phyloP scores from a whole-genome alignment of 768 basidiomycete species.

The Hypsizygus marmoreus region DNA sequence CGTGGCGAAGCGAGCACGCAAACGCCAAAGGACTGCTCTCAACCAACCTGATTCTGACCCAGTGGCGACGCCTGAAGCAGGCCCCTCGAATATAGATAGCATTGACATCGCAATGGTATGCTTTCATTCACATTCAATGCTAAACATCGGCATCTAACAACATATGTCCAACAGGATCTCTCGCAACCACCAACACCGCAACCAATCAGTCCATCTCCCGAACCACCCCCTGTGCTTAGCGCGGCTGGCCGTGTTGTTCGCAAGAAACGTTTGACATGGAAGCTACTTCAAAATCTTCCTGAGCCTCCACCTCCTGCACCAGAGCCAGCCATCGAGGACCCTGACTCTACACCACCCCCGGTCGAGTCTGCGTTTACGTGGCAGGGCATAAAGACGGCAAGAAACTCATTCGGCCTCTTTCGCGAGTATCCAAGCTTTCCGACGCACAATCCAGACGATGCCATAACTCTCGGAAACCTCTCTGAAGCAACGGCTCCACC shows the following conservation, averaged over 20 bases:
- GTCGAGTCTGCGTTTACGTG: neutral
- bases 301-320: conserved; percentile 1
- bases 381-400: too few relatives aligned
- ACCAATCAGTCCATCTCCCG: too few relatives aligned
- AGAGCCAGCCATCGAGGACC: neutral
- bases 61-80: neutral
- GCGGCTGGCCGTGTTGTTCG: conserved; percentile 7
- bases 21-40: too few relatives aligned
- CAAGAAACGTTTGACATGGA: conserved; percentile 17
- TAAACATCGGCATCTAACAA: neutral
- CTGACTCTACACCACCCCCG: conserved; percentile 3
- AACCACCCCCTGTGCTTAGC: neutral
- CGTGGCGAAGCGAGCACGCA: neutral
- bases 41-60: too few relatives aligned
- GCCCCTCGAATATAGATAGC: neutral
- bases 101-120: neutral
- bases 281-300: conserved; percentile 18
- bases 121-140: neutral
- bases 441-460: too few relatives aligned
- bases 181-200: too few relatives aligned
- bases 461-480: too few relatives aligned
- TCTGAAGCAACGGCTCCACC: too few relatives aligned
- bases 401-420: too few relatives aligned
- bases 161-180: neutral
- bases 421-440: too few relatives aligned